Evolutionary conservation across 2,329 filamentous ascomycete genomes (phyloP).

Genomic region (Fusarium transvaalense): DNA sequence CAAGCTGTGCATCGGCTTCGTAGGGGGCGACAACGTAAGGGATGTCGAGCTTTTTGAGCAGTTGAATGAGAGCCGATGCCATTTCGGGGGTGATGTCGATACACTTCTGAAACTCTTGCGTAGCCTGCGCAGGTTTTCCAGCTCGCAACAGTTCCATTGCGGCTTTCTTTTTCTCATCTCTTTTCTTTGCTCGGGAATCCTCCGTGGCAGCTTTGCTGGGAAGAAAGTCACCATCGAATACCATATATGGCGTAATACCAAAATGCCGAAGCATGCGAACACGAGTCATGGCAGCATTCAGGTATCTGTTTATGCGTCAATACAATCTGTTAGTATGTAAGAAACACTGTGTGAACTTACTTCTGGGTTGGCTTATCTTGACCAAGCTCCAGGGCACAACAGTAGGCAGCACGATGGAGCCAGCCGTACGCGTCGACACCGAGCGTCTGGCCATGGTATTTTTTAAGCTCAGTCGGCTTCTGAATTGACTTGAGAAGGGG

Average conservation of each 20-base stretch:
- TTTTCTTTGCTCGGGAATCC: constrained; percentile 76
- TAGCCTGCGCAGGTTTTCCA: constrained; percentile 83
- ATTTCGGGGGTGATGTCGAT: constrained; percentile 97
- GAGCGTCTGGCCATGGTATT: constrained; percentile 87
- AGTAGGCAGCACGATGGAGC: constrained; percentile 92
- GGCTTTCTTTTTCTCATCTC: constrained; percentile 80
- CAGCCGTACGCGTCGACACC: constrained; percentile 99
- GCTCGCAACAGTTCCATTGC: constrained; percentile 85
- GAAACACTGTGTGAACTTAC: constrained; percentile 62
- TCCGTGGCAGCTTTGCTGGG: constrained; percentile 95
- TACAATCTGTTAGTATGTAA: neutral
- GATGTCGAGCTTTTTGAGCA: constrained; percentile 83
- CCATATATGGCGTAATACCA: constrained; percentile 91
- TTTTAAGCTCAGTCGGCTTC: constrained; percentile 85
- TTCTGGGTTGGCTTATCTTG: constrained; percentile 88
- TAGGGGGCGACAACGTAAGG: constrained; percentile 96
- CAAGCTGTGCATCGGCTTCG: constrained; percentile 96
- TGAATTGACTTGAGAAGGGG: constrained; percentile 97
- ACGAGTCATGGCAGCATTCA: constrained; percentile 89
- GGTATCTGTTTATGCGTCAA: constrained; percentile 69
- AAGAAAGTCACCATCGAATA: constrained; percentile 95
- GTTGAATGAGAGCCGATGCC: constrained; percentile 91
- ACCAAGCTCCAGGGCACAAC: constrained; percentile 91
- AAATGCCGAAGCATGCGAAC: constrained; percentile 96
- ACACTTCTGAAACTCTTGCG: constrained; percentile 91